Base-by-base conservation (phyloP, 192 early-diverging fungal species). In the Gorgonomyces haynaldii region DNA sequence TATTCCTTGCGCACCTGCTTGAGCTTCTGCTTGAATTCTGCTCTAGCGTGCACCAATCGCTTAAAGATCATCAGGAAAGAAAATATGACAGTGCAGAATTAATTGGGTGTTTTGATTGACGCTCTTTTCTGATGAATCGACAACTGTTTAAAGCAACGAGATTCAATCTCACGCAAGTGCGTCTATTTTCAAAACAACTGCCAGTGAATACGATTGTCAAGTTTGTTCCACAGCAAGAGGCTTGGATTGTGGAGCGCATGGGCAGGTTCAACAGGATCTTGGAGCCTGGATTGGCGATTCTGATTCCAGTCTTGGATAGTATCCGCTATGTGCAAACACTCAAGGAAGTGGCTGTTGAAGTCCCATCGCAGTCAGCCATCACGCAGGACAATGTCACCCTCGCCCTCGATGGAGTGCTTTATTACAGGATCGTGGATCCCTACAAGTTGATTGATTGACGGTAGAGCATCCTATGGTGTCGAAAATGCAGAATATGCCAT, bases 141-240 rank as follows among this genome's bases (percentile, higher is more conserved):
- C 8, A 34, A n/a, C 9, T n/a, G 8, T 34, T 41, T 13, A 41
- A 41, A 24, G 0, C 39, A 19, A 24, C n/a, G 5, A 16, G 13
- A 19, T 10, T 19, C 21, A 41, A 41, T 21, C 8, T 10, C 39
- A 41, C 10, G 22, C 13, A 19, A 19, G 9, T 19, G 0, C 21
- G 17, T 19, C 21, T 24, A 8, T 41, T 41, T 41, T 41, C 39
- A 24, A 41, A 10, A 16, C 46, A 37, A 41, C 26, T 52, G 22
- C 50, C 50, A 40, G 24, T 40, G 21, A 52, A 52, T 24, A 52
- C 50, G 2, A 45, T 67, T 28, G 61, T 98, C 58, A 94, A 95
- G 68, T 98, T 98, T 67, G 94, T 98, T 15, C 94, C 94, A 30
- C 90, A 98, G 67, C 90, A 95, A 61, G 89, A 95, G 65, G 88